Percentiles rank a stretch among this genome's conserved stretches.
phyloP scores from a whole-genome alignment of 2,329 filamentous ascomycete genomes.

The Penicillium sp. region DNA sequence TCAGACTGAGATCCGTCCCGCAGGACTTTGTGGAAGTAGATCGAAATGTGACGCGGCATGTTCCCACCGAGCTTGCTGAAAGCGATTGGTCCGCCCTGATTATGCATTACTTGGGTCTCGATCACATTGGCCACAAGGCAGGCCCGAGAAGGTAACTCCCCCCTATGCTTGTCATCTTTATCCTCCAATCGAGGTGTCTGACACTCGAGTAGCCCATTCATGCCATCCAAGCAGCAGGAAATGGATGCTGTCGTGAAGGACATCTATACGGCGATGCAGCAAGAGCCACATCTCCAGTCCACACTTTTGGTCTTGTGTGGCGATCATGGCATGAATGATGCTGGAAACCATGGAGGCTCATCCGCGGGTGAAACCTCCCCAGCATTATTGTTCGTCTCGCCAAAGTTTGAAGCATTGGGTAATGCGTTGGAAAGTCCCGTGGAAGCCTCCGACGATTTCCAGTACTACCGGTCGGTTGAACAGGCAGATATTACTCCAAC shows the following conservation, averaged over 20 bases:
- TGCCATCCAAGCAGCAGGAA: slow-evolving; percentile 88
- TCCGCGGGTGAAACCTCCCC: slow-evolving; percentile 92
- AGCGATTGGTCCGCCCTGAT: slow-evolving; percentile 92
- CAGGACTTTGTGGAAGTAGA: slow-evolving; percentile 98
- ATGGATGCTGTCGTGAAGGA: slow-evolving; percentile 82
- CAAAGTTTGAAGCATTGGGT: slow-evolving; percentile 67
- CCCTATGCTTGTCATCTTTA: background rate
- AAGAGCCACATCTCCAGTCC: slow-evolving; percentile 68
- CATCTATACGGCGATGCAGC: slow-evolving; percentile 75
- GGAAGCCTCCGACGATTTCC: slow-evolving; percentile 67
- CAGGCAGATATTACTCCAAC: slow-evolving; percentile 94
- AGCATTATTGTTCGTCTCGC: slow-evolving; percentile 86
- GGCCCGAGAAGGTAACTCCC: slow-evolving; percentile 71
- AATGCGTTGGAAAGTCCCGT: slow-evolving; percentile 53
- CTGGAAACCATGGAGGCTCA: slow-evolving; percentile 93
- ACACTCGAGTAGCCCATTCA: slow-evolving; percentile 66
- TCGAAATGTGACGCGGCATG: slow-evolving; percentile 91
- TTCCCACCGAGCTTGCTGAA: slow-evolving; percentile 71
- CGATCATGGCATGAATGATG: slow-evolving; percentile 99
- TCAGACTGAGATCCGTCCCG: background rate
- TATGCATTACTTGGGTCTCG: slow-evolving; percentile 90
- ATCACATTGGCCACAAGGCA: slow-evolving; percentile 97
- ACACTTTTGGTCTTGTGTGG: slow-evolving; percentile 85
- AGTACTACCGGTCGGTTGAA: slow-evolving; percentile 82
- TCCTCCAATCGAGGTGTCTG: slow-evolving; percentile 9